phyloP scores from a whole-genome alignment of 2,329 filamentous ascomycete species.

The Mycosphaerella arachidis region DNA sequence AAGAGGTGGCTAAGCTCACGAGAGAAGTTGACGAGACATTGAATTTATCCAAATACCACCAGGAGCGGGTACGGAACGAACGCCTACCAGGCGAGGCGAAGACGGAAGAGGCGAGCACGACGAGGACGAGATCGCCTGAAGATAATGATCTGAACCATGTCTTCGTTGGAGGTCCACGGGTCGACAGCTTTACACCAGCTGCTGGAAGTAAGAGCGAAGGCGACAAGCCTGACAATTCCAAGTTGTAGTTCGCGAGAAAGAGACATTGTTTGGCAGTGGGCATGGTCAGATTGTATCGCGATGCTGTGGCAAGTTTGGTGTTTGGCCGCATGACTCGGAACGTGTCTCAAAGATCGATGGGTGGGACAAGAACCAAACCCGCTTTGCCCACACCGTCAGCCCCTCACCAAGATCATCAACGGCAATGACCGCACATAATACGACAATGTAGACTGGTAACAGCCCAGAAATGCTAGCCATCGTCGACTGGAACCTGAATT shows the following conservation, averaged over 20 bases:
- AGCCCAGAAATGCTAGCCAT: background rate
- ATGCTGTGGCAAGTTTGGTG: background rate
- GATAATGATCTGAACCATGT: slow-evolving; percentile 10
- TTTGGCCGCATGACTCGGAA: background rate
- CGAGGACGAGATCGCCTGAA: background rate
- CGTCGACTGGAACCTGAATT: background rate
- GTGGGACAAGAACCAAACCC: no score
- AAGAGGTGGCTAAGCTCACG: slow-evolving; percentile 56
- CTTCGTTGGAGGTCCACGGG: slow-evolving; percentile 11
- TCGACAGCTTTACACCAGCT: slow-evolving; percentile 5
- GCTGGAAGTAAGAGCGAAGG: slow-evolving; percentile 6
- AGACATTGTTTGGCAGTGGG: background rate
- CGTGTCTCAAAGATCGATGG: no score
- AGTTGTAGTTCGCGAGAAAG: background rate
- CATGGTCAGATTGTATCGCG: background rate
- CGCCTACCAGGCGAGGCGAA: background rate
- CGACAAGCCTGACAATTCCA: slow-evolving; percentile 1
- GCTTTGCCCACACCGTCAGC: no score
- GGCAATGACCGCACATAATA: background rate
- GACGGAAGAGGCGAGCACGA: background rate
- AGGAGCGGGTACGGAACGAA: slow-evolving; percentile 33
- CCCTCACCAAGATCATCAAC: no score
- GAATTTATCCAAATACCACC: slow-evolving; percentile 44
- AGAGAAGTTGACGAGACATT: slow-evolving; percentile 55
- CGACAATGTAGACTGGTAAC: background rate